Evolutionary conservation across 352 stramenopile species (phyloP), one percentile per base, ranked within the genome.

Genomic region (Blastocystis hominis): DNA sequence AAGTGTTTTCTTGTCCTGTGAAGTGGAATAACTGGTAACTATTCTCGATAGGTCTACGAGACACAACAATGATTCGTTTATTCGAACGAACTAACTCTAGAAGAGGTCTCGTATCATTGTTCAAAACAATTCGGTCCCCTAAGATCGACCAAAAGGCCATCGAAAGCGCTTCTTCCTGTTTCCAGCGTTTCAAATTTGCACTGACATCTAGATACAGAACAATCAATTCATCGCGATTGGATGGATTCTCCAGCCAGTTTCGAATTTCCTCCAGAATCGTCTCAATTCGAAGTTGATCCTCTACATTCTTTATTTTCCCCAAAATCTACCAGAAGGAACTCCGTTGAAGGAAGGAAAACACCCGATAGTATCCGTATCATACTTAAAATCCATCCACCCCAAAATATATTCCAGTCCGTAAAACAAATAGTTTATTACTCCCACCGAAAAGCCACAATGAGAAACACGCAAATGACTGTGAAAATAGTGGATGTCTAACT

Each of bases 401-500:
- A 95, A 91, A 68, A 94, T 88, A 0, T 91, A 84, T 70, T 93
- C 89, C 75, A 94, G 80, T 75, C 56, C 70, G 50, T 79, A 34
- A 36, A 87, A 87, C 0, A 87, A n/a, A 47, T 79, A 76, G 50
- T 79, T 87, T 55, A 95, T 70, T 3, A 89, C 80, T 20, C 89
- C 93, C 70, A 89, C 89, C 10, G 92, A 92, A 46, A 89, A 90
- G 10, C 91, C 92, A 89, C 93, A 95, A 89, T 95, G 93, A 15
- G 90, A 92, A 42, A 92, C 93, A n/a, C 88, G 91, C n/a, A 94
- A 86, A 62, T 90, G 89, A 0, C 89, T 89, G 76, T 90, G 89
- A 61, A 94, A 94, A 89, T 92, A 95, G 89, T 95, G 93, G 53
- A 93, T 90, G 56, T 95, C 93, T 17, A 94, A 75, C 89, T 95